Evolutionary conservation across 257 asterid species (phyloP).

Genomic region (Ophiorrhiza pumila): DNA sequence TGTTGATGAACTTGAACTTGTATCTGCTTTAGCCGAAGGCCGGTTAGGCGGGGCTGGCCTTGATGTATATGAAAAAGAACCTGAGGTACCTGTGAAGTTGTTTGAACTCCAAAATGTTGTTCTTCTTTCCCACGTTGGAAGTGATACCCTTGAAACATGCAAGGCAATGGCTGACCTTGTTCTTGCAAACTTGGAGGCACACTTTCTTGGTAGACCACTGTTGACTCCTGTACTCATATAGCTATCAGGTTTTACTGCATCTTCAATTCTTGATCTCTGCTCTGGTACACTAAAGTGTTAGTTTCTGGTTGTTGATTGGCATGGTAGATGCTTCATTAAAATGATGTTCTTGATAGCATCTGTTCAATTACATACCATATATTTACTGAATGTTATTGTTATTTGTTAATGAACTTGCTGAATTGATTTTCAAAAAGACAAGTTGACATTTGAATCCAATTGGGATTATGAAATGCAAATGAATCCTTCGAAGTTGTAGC

Average conservation of each 20-base stretch:
- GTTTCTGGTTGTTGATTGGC: not conserved
- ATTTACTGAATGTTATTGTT: not conserved
- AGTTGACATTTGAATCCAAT: too few relatives aligned
- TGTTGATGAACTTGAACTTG: constrained; percentile 54
- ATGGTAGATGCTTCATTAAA: not conserved
- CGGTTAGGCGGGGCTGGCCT: constrained; percentile 70
- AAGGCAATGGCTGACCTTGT: constrained; percentile 70
- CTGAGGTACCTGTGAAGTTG: constrained; percentile 47
- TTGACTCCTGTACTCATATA: constrained; percentile 37
- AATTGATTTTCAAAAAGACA: not conserved
- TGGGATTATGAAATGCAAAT: too few relatives aligned
- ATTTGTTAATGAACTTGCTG: not conserved
- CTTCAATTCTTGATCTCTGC: not conserved
- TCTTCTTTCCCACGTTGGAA: constrained; percentile 56
- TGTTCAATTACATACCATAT: not conserved
- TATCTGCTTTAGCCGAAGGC: constrained; percentile 58
- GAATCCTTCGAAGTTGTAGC: too few relatives aligned
- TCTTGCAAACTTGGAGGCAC: constrained; percentile 53
- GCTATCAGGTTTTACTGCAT: constrained; percentile 6
- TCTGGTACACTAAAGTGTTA: not conserved
- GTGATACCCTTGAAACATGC: constrained; percentile 55
- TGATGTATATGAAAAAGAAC: constrained; percentile 61
- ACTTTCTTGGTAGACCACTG: constrained; percentile 48
- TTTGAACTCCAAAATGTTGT: constrained; percentile 55
- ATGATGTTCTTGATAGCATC: not conserved